These are phyloP conservation scores for Colletotrichum sp. DNA, from an alignment of 2,329 filamentous ascomycete genomes.

Conservation along the genomic window DNA sequence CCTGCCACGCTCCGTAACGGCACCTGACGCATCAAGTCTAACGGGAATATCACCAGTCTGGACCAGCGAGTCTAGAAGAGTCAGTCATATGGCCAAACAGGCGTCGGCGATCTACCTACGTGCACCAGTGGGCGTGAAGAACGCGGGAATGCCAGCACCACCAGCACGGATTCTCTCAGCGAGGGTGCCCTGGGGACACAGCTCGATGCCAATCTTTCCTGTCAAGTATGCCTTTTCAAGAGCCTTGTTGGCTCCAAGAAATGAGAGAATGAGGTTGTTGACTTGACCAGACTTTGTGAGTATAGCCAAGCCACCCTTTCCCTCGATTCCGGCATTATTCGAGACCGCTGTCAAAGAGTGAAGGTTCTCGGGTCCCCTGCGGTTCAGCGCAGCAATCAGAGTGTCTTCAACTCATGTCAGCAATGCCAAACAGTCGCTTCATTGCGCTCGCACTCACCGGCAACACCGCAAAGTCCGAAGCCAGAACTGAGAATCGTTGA, in stretches of 20 bases:
- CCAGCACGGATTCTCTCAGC: slow-evolving; percentile 76
- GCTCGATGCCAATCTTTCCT: slow-evolving; percentile 76
- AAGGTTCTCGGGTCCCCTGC: slow-evolving; percentile 63
- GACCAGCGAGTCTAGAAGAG: slow-evolving; percentile 60
- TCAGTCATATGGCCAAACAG: neutral
- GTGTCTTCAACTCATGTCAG: slow-evolving; percentile 57
- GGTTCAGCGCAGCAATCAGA: slow-evolving; percentile 71
- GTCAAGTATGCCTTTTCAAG: slow-evolving; percentile 77
- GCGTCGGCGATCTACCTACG: slow-evolving; percentile 44
- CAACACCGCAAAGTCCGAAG: slow-evolving; percentile 83
- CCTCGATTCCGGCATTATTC: slow-evolving; percentile 78
- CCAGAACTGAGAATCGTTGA: slow-evolving; percentile 77
- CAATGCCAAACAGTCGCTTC: neutral
- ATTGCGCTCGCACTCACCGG: slow-evolving; percentile 50
- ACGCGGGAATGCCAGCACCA: slow-evolving; percentile 79
- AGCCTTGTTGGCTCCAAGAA: slow-evolving; percentile 78
- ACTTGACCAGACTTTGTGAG: slow-evolving; percentile 74
- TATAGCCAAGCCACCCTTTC: slow-evolving; percentile 70
- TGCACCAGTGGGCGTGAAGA: slow-evolving; percentile 79
- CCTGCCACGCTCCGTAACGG: slow-evolving; percentile 66
- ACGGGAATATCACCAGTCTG: slow-evolving; percentile 73
- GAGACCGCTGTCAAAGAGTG: slow-evolving; percentile 77
- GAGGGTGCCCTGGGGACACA: slow-evolving; percentile 78
- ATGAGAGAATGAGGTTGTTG: slow-evolving; percentile 74
- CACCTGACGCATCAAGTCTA: slow-evolving; percentile 63